Conservation (phyloP, 805 yeast species). For the Candida hungchunana region DNA sequence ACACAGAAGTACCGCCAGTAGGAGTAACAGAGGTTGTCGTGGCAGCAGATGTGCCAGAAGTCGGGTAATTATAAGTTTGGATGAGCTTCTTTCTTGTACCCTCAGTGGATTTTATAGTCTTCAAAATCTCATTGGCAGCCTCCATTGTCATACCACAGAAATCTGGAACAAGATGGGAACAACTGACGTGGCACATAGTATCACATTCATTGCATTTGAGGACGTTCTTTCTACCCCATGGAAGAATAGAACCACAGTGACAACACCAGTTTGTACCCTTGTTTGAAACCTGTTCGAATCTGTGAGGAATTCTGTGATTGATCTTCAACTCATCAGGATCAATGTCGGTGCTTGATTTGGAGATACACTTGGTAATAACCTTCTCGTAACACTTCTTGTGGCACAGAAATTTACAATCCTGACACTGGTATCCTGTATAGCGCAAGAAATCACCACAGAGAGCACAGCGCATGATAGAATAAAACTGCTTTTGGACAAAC, state of each 20-base stretch:
- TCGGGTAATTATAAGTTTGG: conserved; percentile 17
- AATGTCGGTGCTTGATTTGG: conserved; percentile 64
- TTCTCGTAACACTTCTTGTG: conserved; percentile 78
- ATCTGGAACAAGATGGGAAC: conserved; percentile 95
- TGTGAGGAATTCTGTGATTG: conserved; percentile 95
- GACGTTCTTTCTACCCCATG: conserved; percentile 91
- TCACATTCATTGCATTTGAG: conserved; percentile 94
- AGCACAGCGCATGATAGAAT: conserved; percentile 96
- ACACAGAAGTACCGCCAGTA: conserved; percentile 6
- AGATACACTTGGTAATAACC: conserved; percentile 80
- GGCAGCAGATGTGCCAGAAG: conserved; percentile 13
- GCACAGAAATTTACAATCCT: conserved; percentile 76
- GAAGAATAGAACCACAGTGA: conserved; percentile 95
- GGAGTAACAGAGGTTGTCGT: conserved; percentile 10
- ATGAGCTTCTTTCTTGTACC: conserved; percentile 28
- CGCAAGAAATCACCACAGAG: conserved; percentile 93
- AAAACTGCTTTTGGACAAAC: conserved; percentile 91
- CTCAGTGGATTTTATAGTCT: conserved; percentile 75
- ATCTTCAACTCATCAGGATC: conserved; percentile 75
- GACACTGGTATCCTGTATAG: conserved; percentile 82
- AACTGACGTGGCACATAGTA: conserved; percentile 86
- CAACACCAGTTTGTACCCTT: conserved; percentile 99
- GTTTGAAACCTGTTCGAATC: conserved; percentile 88
- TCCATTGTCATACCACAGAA: conserved; percentile 99
- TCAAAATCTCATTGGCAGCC: conserved; percentile 84